phyloP scores from a whole-genome alignment of 2,329 filamentous ascomycete species.

The Sarocladiaceae sp. region DNA sequence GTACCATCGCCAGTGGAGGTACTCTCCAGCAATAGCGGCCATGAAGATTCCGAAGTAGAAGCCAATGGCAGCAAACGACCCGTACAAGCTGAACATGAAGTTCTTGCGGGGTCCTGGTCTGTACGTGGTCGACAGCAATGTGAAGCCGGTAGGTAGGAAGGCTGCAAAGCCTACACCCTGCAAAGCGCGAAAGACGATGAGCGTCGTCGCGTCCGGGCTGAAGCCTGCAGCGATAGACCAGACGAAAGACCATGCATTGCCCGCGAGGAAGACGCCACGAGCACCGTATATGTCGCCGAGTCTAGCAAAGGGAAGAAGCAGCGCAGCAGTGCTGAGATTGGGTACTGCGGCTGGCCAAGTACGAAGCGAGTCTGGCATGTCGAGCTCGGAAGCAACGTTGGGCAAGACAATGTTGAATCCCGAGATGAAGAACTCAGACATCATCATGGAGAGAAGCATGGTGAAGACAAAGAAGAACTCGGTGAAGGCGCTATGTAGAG shows the following conservation, averaged over 20 bases:
- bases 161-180: constrained; percentile 70
- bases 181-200: constrained; percentile 66
- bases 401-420: constrained; percentile 69
- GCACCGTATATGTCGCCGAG: constrained; percentile 58
- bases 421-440: constrained; percentile 65
- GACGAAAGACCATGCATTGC: constrained; percentile 57
- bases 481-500: constrained; percentile 44
- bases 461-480: constrained; percentile 59
- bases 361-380: constrained; percentile 54
- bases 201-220: constrained; percentile 59
- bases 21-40: constrained; percentile 56
- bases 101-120: constrained; percentile 67
- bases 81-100: constrained; percentile 54
- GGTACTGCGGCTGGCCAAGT: constrained; percentile 62
- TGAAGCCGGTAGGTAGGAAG: constrained; percentile 64
- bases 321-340: constrained; percentile 48
- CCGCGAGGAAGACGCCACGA: constrained; percentile 52
- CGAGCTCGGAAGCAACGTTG: constrained; percentile 51
- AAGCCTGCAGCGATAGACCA: constrained; percentile 69
- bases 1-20: constrained; percentile 59
- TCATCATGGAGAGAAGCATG: constrained; percentile 56
- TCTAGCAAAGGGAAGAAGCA: constrained; percentile 59
- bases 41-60: constrained; percentile 62
- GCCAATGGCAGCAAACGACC: constrained; percentile 49
- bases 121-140: constrained; percentile 62